Evolutionary conservation across 768 basidiomycete species (phyloP), one percentile per base, ranked within the genome.

Genomic region (Boletellus sp.): DNA sequence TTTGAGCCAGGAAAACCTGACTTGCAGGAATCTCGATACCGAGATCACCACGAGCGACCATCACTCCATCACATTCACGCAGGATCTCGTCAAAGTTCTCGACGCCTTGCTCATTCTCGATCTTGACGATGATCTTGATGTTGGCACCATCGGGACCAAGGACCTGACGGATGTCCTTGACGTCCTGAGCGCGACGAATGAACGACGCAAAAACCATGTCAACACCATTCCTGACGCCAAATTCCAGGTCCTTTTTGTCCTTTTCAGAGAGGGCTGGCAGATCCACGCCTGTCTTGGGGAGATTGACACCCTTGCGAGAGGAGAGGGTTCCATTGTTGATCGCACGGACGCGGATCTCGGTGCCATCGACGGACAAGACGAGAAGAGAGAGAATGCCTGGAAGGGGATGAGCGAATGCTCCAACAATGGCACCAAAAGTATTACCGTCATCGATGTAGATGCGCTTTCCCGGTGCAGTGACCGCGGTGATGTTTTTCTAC

Each of bases 171-270:
- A 99, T 98, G 62, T 96, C 91, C 57, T 75, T 79, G 66, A 99
- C 94, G 68, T 99, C 96, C 61, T 96, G 80, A 23, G 83, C 95
- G 49, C 89, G 85, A 54, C 96, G 93, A 71, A 99, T 98, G 71
- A 98, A 99, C 3, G 96, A 98, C 6, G 96, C 96, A 67, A 99
- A 99, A 63, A 99, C 72, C 94, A 99, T 98, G 78, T 99, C 96
- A 55, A 99, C 94, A 53, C 86, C 86, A 71, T 99, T 98, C 80
- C 84, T 87, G 65, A 96, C 95, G 71, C 96, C 96, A 56, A 98
- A 99, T 55, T 77, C 69, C 52, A 99, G 72, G 66, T 98, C 96
- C 56, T 83, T 84, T 78, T 96, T 97, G 81, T 99, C 96, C 79
- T 99, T 98, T 49, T 92, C 90, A 50, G 94, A 96, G 37, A 99